Evolutionary conservation across 108 stramenopile genomes (phyloP), one percentile per base, ranked within the genome.

Genomic region (Fistulifera pelliculosa): DNA sequence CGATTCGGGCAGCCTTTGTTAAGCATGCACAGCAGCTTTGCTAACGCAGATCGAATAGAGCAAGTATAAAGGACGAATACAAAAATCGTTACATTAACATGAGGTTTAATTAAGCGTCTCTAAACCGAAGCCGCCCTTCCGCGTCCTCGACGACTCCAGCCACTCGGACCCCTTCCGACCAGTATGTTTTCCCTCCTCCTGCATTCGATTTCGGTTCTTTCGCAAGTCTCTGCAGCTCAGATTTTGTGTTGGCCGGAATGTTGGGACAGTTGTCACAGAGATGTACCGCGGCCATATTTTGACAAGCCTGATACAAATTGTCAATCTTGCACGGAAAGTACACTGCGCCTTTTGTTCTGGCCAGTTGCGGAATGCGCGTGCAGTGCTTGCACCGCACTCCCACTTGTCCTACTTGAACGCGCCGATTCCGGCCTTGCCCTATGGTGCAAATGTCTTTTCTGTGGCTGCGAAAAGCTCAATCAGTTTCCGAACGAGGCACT

Each of bases 381-480:
- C 77, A 79, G 47, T 79, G 77, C n/a, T 42, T n/a, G 58, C 77
- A 79, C 39, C 73, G 52, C n/a, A 79, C 69, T 12, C 77, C 77
- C 15, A 79, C 70, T 41, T 79, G 77, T 19, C 67, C 70, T 0
- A 67, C 39, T 2, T 64, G 65, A 41, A 79, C 69, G 2, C 55
- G 61, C 19, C 52, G 58, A 54, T 73, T 69, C 15, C 77, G 60
- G 4, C 77, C 77, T 47, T 68, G 70, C 10, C 66, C 56, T 53
- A 62, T 70, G 55, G 63, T 47, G 26, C 62, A 61, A 26, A 68
- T 54, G 31, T 79, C 73, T 24, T 56, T 61, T 47, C 27, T 3
- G 35, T 40, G 6, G 77, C 73, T 25, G 69, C 67, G 41, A 74
- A 79, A 0, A 68, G 16, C 47, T 79, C 73, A 42, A 79, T 65